phyloP scores from a whole-genome alignment of 768 basidiomycete species.

The Thelephora aurantiotincta region DNA sequence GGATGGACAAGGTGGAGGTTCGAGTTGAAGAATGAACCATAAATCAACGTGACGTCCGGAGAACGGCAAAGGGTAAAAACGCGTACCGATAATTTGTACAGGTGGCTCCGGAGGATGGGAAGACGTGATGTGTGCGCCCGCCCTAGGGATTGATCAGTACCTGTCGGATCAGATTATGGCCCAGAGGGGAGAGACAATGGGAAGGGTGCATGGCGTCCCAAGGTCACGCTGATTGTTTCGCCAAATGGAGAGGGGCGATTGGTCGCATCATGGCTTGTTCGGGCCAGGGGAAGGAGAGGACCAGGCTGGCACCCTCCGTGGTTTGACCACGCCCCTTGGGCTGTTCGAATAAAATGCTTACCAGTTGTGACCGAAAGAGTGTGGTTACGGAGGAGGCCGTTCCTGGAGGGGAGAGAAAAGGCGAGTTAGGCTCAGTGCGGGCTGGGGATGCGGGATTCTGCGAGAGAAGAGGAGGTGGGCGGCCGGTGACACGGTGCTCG shows the following conservation, averaged over 20 bases:
- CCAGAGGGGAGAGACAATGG: neutral
- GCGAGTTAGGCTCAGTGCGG: constrained; percentile 5
- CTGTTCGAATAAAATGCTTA: neutral
- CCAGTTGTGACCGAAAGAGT: constrained; percentile 30
- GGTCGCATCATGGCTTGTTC: neutral
- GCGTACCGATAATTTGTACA: neutral
- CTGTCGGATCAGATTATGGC: neutral
- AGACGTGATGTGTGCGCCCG: neutral
- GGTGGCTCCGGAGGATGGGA: neutral
- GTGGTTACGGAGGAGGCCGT: constrained; percentile 61
- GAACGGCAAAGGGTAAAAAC: neutral
- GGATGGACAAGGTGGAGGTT: constrained; percentile 7
- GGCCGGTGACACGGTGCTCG: neutral
- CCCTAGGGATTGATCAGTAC: neutral
- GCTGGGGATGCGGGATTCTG: neutral
- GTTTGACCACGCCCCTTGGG: neutral
- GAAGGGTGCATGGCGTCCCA: neutral
- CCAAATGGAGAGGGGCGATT: no score
- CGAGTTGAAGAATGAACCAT: neutral
- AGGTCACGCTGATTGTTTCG: neutral
- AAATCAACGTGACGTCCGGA: neutral
- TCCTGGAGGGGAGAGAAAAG: constrained; percentile 24
- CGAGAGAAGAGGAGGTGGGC: neutral
- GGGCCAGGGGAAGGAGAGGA: neutral
- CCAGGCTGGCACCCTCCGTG: neutral